These are phyloP conservation scores for Talaromyces sp. DNA, from an alignment of 2,329 filamentous ascomycete genomes.

Conservation along the genomic window DNA sequence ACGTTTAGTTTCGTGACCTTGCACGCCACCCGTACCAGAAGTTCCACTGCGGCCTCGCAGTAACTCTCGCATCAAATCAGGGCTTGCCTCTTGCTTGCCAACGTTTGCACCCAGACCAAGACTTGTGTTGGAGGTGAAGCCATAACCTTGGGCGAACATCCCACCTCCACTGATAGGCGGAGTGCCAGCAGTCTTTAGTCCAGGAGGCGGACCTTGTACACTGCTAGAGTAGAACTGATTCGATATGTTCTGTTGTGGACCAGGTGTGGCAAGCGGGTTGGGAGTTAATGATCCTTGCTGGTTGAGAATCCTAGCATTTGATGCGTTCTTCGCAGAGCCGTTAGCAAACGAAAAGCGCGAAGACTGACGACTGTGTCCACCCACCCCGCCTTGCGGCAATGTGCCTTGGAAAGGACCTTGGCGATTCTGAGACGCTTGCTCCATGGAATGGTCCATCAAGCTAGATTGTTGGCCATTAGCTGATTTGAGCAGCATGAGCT, in stretches of 20 bases:
- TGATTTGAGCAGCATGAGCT: conserved; percentile 60
- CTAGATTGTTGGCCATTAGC: conserved; percentile 55
- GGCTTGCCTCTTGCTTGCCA: conserved; percentile 64
- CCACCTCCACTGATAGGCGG: conserved; percentile 72
- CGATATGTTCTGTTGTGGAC: conserved; percentile 37
- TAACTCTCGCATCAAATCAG: conserved; percentile 75
- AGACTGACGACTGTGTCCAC: conserved; percentile 71
- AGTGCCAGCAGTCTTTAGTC: conserved; percentile 89
- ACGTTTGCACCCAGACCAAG: conserved; percentile 57
- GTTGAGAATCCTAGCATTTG: conserved; percentile 52
- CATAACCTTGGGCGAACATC: conserved; percentile 87
- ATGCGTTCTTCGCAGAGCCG: conserved; percentile 54
- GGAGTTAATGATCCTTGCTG: conserved; percentile 42
- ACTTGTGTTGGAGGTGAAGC: conserved; percentile 61
- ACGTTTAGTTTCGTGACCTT: conserved; percentile 89
- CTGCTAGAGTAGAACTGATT: conserved; percentile 75
- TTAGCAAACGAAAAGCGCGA: conserved; percentile 86
- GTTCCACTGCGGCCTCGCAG: conserved; percentile 61
- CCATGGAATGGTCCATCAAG: conserved; percentile 41
- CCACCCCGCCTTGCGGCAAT: conserved; percentile 49
- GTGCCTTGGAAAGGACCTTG: conserved; percentile 41
- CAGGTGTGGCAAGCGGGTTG: conserved; percentile 32
- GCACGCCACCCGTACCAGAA: conserved; percentile 55
- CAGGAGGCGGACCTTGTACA: conserved; percentile 88
- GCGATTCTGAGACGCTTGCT: conserved; percentile 39